phyloP scores from a whole-genome alignment of 345 rosid species.

The Nasturtium officinale region DNA sequence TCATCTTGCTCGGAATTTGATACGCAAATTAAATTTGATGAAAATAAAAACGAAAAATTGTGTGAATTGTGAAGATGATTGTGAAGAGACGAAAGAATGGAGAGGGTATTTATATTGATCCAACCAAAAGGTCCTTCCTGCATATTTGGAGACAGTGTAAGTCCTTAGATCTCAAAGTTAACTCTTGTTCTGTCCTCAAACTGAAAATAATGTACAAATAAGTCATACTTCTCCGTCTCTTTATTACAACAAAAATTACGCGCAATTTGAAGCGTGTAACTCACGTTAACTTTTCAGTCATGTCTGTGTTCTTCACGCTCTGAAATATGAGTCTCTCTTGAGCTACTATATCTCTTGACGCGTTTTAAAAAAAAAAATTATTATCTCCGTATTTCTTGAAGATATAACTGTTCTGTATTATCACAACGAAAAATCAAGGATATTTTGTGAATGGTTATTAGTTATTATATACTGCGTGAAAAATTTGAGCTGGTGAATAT shows the following conservation, averaged over 20 bases:
- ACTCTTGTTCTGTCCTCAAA: constrained; percentile 39
- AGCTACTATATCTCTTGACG: constrained; percentile 21
- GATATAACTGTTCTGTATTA: background rate
- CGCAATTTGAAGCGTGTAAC: background rate
- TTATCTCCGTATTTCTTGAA: background rate
- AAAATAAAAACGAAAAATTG: background rate
- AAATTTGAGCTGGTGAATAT: background rate
- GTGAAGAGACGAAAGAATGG: constrained; percentile 8
- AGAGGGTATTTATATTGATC: constrained; percentile 50
- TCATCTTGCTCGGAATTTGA: constrained; percentile 48
- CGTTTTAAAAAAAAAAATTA: no score
- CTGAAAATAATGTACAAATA: constrained; percentile 30
- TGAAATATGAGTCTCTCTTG: background rate
- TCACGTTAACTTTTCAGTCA: background rate
- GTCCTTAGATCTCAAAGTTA: constrained; percentile 41
- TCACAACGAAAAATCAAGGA: background rate
- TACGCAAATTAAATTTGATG: background rate
- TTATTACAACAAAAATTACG: constrained; percentile 21
- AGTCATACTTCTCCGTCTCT: constrained; percentile 24
- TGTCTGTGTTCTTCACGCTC: constrained; percentile 27
- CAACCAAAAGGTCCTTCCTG: constrained; percentile 53
- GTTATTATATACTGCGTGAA: background rate
- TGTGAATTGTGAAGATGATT: constrained; percentile 19
- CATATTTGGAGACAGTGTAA: constrained; percentile 51
- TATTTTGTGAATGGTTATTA: background rate